Evolutionary conservation across 2,329 filamentous ascomycete species (phyloP), one percentile per base, ranked within the genome.

Genomic region (Zopfia rhizophila): DNA sequence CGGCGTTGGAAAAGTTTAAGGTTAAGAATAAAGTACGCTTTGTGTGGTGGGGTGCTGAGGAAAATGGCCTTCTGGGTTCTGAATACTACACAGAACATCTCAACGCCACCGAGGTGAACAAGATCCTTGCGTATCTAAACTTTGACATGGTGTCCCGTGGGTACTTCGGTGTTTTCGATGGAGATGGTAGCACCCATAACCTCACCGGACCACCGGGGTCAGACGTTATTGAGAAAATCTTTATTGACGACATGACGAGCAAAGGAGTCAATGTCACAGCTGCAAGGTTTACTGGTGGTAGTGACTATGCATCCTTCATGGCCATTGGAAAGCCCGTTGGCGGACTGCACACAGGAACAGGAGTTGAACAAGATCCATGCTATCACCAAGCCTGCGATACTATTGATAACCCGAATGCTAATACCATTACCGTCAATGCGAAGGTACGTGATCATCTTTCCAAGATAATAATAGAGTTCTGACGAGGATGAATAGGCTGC

Each of bases 101-200:
- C 13, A 53, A 53, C 14, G 25, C 50, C 22, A 27, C 42, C 11
- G 25, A 28, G 22, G 30, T 17, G 16, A 29, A 28, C 16, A 36
- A 23, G 12, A 22, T 43, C 10, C 21, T 19, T 43, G 31, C 18
- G 3, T 21, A 43, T 21, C 32, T 75, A 7, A 74, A 75, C 64
- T 75, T 75, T 56, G 72, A 75, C 55, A 75, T 75, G 72, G 68
- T 73, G 0, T 67, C 65, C 16, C 64, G 68, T 25, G 71, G 66
- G 7, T 67, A 72, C 55, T 70, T 69, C 48, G 68, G 66, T 10
- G 67, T 73, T 29, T 73, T 73, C 36, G 70, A 73, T 37, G 70
- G 70, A 8, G 69, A 73, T 38, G 70, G 70, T 10, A 65, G 59
- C 41, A 60, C 59, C 1, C 65, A 63, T 45, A 68, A 68, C 33